Evolutionary conservation across 805 yeast species (phyloP), one percentile per base, ranked within the genome.

Genomic region (Kockiozyma suomiensis): DNA sequence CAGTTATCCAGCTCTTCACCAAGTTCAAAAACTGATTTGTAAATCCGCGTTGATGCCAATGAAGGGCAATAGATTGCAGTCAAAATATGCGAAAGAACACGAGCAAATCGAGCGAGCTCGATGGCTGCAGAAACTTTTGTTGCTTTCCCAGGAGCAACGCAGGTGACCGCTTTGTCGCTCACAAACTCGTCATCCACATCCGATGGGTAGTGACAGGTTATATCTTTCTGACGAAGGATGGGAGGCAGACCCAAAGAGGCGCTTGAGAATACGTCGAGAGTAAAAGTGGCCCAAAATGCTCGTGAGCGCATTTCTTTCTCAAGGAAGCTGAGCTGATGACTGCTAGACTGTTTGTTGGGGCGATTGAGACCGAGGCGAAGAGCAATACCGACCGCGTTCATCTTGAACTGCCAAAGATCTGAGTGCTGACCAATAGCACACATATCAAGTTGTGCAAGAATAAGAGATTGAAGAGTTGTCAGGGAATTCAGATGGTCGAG

Each of bases 231-330:
- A 68, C 87, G 87, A 28, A 90, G 74, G 50, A 90, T 74, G 64
- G 96, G 77, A 3, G 97, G 97, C 40, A 89, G 88, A 48, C 97
- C 97, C 50, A 90, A 74, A 59, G 85, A 85, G 61, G 88, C 79
- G 2, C 93, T 84, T 26, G 89, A 78, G 69, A 88, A 88, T 2
- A 85, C 80, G 71, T 91, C 97, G 64, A 91, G 77, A 30, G 85
- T 79, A 72, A 88, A 90, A 46, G 86, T 82, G 64, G 90, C 84
- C 97, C 97, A 91, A 68, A 91, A 91, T 41, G 89, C 73, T 37
- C 88, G 81, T 70, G 96, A 82, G 64, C 97, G 79, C 70, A 88
- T 90, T 63, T 92, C 91, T 73, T 87, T 94, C 75, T 87, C 92
- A 61, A 84, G 79, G 3, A 89, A 91, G 0, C 92, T 85, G 3